Evolutionary conservation across 768 basidiomycete species (phyloP).

Genomic region (Aureoboletus auriporus): DNA sequence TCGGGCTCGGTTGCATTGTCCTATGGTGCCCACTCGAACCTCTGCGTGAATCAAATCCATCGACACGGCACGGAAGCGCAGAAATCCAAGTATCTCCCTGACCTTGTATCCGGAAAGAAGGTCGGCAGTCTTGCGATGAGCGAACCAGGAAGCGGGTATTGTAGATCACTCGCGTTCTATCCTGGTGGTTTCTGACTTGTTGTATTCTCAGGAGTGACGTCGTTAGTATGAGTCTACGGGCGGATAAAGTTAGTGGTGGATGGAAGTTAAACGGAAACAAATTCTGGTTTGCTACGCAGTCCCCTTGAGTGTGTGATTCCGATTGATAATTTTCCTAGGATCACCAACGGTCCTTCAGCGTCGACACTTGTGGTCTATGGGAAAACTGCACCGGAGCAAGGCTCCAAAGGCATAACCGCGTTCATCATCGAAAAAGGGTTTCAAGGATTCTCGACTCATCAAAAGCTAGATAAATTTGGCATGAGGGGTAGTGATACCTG

Average conservation of each 20-base stretch:
- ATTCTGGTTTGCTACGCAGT: constrained; percentile 63
- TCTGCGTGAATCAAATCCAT: constrained; percentile 84
- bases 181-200: not conserved
- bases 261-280: constrained; percentile 87
- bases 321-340: constrained; percentile 47
- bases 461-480: constrained; percentile 92
- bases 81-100: constrained; percentile 76
- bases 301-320: not conserved
- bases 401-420: constrained; percentile 86
- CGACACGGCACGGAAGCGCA: constrained; percentile 81
- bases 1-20: constrained; percentile 92
- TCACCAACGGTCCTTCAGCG: constrained; percentile 90
- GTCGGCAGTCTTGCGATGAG: constrained; percentile 94
- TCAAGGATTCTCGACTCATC: constrained; percentile 82
- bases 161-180: not conserved
- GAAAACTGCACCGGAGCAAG: constrained; percentile 73
- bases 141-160: constrained; percentile 75
- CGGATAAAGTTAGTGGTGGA: constrained; percentile 72
- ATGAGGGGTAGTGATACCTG: constrained; percentile 97
- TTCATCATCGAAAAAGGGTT: constrained; percentile 86
- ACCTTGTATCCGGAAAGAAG: constrained; percentile 74
- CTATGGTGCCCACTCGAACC: constrained; percentile 89
- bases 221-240: constrained; percentile 86
- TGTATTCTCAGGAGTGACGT: constrained; percentile 62
- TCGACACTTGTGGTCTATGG: constrained; percentile 93